phyloP scores from a whole-genome alignment of 108 stramenopile genomes.

The Skeletonema tropicum region DNA sequence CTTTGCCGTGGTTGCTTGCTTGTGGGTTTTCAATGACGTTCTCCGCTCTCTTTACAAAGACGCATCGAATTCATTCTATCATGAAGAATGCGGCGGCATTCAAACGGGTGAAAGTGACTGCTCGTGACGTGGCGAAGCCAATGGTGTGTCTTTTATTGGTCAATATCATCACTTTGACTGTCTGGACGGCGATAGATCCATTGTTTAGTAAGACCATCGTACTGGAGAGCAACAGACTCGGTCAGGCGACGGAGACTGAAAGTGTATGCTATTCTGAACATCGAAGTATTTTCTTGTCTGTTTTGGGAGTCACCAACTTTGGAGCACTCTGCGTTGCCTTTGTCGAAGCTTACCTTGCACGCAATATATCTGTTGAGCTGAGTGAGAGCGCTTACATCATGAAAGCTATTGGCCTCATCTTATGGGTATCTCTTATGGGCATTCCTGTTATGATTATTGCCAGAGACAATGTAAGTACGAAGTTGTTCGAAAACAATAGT shows the following conservation, averaged over 20 bases:
- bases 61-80: conserved; percentile 13
- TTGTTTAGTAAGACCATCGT: background rate
- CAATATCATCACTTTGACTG: conserved; percentile 44
- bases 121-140: conserved; percentile 54
- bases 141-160: conserved; percentile 32
- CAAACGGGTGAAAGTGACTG: conserved; percentile 56
- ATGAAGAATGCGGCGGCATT: too few species aligned
- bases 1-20: conserved; percentile 26
- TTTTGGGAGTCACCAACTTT: conserved; percentile 39
- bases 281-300: conserved; percentile 24
- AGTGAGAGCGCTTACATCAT: conserved; percentile 38
- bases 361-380: conserved; percentile 39
- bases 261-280: conserved; percentile 43
- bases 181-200: conserved; percentile 44
- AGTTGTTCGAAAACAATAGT: too few species aligned
- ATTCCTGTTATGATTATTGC: conserved; percentile 29
- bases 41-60: conserved; percentile 31
- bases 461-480: background rate
- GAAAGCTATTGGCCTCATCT: conserved; percentile 12
- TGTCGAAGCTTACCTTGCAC: conserved; percentile 45
- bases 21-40: conserved; percentile 30
- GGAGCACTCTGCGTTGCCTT: conserved; percentile 43
- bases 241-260: conserved; percentile 13
- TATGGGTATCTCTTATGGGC: conserved; percentile 23
- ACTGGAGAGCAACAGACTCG: background rate